Evolutionary conservation across 495 filamentous ascomycete species (phyloP), one percentile per base, ranked within the genome.

Genomic region (Podospora pseudocomata): DNA sequence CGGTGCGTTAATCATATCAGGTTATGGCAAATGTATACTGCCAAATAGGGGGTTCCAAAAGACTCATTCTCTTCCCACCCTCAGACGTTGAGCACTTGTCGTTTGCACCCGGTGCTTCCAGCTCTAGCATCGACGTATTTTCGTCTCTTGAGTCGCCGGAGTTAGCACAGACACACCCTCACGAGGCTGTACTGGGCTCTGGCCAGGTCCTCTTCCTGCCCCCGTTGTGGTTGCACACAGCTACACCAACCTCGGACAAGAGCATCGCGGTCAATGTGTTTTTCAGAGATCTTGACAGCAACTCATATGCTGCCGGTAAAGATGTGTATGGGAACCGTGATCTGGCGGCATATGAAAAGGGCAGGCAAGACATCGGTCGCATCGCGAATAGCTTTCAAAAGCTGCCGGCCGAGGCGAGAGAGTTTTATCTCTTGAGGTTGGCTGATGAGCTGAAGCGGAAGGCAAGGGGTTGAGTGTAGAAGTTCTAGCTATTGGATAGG

Each of bases 321-420:
- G 93, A 97, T 78, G 90, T 96, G 2, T 96, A 97, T 75, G 93
- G 91, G 5, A 96, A 95, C 75, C 84, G 92, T 13, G 94, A 97
- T 78, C 73, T 97, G 54, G 87, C 89, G 55, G 90, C 90, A 11
- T 97, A 95, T 72, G 91, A 95, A 77, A 92, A 90, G 71, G 91
- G 89, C 2, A 83, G 94, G 34, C 82, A 84, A 63, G 91, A 93
- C 71, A 75, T 96, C 15, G 84, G 85, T 20, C 88, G 84, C 68
- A 89, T 97, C 32, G 77, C 79, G 1, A 88, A 87, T 71, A 83
- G 84, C 9, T 94, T 96, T 73, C 82, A 86, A 27, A 84, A 82
- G 30, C 64, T 94, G 60, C 90, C 92, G 44, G 71, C 75, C 66
- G 88, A 90, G 66, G 87, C 89, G 71, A 84, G 83, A 53, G 81